Conservation (phyloP, 1,284 basidiomycete species). For the Grifola frondosa region DNA sequence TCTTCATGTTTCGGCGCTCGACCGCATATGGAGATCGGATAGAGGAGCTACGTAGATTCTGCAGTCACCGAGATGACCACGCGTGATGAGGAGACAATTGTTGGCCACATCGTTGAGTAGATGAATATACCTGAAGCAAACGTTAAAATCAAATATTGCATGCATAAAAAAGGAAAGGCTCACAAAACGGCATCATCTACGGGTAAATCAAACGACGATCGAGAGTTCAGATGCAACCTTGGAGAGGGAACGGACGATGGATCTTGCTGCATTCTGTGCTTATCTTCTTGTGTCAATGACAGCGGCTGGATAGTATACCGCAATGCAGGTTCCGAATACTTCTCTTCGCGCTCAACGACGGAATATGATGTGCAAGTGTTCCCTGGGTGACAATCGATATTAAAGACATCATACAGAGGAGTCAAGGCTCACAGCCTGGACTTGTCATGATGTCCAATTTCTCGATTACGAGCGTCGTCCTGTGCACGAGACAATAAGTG, state of each 20-base stretch:
- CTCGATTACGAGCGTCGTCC: no score
- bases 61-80: constrained; percentile 34
- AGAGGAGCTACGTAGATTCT: constrained; percentile 41
- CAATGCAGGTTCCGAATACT: constrained; percentile 24
- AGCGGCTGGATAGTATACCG: constrained; percentile 39
- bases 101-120: constrained; percentile 39
- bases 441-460: no score
- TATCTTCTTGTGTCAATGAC: constrained; percentile 41
- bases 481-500: no score
- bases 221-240: constrained; percentile 15
- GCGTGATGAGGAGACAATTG: constrained; percentile 42
- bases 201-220: constrained; percentile 35
- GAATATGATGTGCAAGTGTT: no score
- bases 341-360: constrained; percentile 15
- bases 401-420: no score
- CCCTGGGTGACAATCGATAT: no score
- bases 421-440: no score
- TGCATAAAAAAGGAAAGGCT: no score
- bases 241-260: constrained; percentile 39
- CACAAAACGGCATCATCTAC: constrained; percentile 37
- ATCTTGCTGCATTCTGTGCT: constrained; percentile 42
- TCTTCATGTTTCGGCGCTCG: constrained; percentile 20
- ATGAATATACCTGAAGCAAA: constrained; percentile 33
- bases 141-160: not conserved
- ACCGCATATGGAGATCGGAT: constrained; percentile 23